phyloP scores from a whole-genome alignment of 257 asterid genomes.

The Datura wrightii region DNA sequence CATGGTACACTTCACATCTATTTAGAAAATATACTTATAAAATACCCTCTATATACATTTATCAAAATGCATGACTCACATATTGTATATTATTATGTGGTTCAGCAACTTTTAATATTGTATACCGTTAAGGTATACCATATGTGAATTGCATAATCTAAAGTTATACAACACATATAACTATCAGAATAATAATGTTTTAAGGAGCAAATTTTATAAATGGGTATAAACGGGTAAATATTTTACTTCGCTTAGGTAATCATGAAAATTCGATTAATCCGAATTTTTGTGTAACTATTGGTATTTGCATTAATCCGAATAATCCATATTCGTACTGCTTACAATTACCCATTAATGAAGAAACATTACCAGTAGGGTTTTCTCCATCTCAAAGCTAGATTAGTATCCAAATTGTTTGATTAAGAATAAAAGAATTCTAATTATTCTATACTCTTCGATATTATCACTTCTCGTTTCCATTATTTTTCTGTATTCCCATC shows the following conservation, averaged over 20 bases:
- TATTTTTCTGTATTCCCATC: neutral
- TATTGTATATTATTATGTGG: no score
- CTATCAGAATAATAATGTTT: neutral
- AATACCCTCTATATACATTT: no score
- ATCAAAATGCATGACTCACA: neutral
- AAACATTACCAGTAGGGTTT: no score
- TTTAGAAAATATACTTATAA: neutral
- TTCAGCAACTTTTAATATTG: neutral
- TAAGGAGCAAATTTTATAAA: neutral
- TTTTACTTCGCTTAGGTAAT: neutral
- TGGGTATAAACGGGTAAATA: neutral
- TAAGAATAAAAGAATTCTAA: neutral
- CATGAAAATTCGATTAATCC: neutral
- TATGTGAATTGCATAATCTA: neutral
- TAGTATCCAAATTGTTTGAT: neutral
- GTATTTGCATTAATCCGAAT: neutral
- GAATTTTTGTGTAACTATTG: neutral
- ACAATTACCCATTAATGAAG: no score
- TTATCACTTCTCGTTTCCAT: neutral
- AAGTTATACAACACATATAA: neutral
- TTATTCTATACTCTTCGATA: neutral
- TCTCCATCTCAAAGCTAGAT: neutral
- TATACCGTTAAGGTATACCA: neutral
- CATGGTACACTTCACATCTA: neutral
- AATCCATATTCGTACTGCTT: neutral